Evolutionary conservation across 768 basidiomycete genomes (phyloP), one percentile per base, ranked within the genome.

Genomic region (Pisolithus sp.): DNA sequence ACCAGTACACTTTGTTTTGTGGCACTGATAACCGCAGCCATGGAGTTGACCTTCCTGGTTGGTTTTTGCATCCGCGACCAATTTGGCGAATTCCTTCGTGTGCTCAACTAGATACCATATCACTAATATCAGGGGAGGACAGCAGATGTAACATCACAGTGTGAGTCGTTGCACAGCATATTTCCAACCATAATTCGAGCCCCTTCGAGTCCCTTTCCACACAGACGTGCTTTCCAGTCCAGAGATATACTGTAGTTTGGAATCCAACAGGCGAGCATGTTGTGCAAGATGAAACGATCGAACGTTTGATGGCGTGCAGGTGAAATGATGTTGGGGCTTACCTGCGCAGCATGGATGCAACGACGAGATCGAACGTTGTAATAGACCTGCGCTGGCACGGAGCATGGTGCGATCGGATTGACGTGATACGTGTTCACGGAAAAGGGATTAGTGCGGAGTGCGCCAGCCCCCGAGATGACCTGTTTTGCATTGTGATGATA

Each of bases 401-500:
- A 53, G 53, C 40, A 49, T 37, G 45, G 28, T 55, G 34, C 53
- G 21, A 36, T 42, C 65, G 62, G 64, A 58, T 67, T 67, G 64
- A 60, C 67, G 65, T 59, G 55, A 65, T 53, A 10, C 44, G 40
- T 40, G 5, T 45, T 47, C 47, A 58, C 66, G 59, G 48, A 12
- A 40, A 23, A 45, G 18, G 57, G 53, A 48, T 58, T 47, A 58
- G 61, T 49, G 49, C 49, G 51, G 54, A 51, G 50, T 40, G 49
- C 28, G 39, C 49, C 44, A 53, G 50, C 53, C 60, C 64, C 64
- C 62, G 68, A 62, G 47, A 40, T 60, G 20, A 31, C 52, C 57
- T 51, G 47, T 55, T 53, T 57, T 48, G 54, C 62, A 53, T 46
- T 53, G 44, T 46, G 48, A 36, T 40, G 38, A 52, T 39, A 53